Evolutionary conservation across 139 green algal species (phyloP), one percentile per base, ranked within the genome.

Genomic region (Monoraphidium neglectum): DNA sequence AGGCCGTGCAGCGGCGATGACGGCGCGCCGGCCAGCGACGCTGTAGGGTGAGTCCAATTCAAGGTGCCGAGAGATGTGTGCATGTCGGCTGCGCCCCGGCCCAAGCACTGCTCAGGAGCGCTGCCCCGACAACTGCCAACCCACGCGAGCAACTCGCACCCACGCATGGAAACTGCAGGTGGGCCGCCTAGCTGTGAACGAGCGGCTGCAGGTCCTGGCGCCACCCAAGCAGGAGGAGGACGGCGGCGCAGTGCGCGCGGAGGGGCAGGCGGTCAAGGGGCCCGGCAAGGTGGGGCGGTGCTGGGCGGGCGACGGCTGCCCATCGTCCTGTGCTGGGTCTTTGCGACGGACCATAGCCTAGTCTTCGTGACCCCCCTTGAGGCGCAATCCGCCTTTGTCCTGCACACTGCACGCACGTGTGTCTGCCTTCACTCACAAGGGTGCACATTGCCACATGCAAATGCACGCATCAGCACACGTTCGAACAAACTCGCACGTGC

Each of bases 191-290:
- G 21, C 18, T 18, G 18, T 60, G 13, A 40, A 77, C 54, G n/a
- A 78, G 18, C 78, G 49, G 57, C 79, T 92, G 79, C 81, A 83
- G 2, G 90, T 95, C 49, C 67, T 94, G 60, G 78, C 70, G 54
- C 82, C 74, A 33, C 63, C 74, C 1, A 30, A 21, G 36, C 62
- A 71, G 72, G 37, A 57, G 36, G 36, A 30, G 0, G 1, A 8
- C 6, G 72, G 21, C 0, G 74, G 64, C 15, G 63, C 43, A 13
- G 64, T 80, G 15, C 54, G 64, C 4, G 51, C 36, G 16, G 74
- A 80, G 36, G 74, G 74, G 0, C 63, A 80, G 47, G 51, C 74
- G 3, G 51, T 80, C 2, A 35, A 13, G 3, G 64, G 73, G 24
- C 43, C n/a, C 18, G 64, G 64, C 3, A 49, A 74, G 74, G 74